Evolutionary conservation across 495 filamentous ascomycete genomes (phyloP).

Genomic region (Xylaria telfairii): DNA sequence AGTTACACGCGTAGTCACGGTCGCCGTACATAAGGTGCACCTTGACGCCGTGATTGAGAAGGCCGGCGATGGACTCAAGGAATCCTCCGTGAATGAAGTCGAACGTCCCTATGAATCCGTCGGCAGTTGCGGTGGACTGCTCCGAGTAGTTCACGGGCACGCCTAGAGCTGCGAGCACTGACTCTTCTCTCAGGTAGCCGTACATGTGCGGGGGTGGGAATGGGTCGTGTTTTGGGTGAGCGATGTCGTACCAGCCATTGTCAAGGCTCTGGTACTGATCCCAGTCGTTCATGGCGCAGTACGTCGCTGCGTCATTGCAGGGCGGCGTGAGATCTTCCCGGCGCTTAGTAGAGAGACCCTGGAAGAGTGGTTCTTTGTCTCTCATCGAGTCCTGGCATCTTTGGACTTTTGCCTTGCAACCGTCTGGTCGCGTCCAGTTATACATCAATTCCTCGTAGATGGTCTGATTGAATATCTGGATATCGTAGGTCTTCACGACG

Average conservation of each 20-base stretch:
- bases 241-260: conserved; percentile 70
- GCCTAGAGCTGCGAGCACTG: conserved; percentile 69
- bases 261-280: conserved; percentile 51
- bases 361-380: conserved; percentile 43
- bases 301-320: conserved; percentile 50
- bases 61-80: neutral
- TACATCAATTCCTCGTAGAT: conserved; percentile 45
- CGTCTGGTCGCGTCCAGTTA: conserved; percentile 52
- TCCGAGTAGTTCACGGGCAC: conserved; percentile 72
- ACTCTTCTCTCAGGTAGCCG: conserved; percentile 68
- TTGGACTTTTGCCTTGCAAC: conserved; percentile 39
- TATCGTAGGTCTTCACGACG: conserved; percentile 66
- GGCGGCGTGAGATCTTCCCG: conserved; percentile 42
- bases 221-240: conserved; percentile 55
- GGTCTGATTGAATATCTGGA: conserved; percentile 59
- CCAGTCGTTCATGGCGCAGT: conserved; percentile 55
- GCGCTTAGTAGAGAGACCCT: conserved; percentile 33
- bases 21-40: conserved; percentile 73
- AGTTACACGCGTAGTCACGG: conserved; percentile 72
- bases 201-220: conserved; percentile 68
- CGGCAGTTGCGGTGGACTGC: conserved; percentile 52
- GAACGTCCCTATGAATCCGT: conserved; percentile 59
- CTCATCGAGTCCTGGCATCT: conserved; percentile 44
- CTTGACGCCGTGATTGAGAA: conserved; percentile 50
- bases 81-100: conserved; percentile 54